Conservation (phyloP, 371 early-diverging fungal species). For the Fennellomyces sp. region DNA sequence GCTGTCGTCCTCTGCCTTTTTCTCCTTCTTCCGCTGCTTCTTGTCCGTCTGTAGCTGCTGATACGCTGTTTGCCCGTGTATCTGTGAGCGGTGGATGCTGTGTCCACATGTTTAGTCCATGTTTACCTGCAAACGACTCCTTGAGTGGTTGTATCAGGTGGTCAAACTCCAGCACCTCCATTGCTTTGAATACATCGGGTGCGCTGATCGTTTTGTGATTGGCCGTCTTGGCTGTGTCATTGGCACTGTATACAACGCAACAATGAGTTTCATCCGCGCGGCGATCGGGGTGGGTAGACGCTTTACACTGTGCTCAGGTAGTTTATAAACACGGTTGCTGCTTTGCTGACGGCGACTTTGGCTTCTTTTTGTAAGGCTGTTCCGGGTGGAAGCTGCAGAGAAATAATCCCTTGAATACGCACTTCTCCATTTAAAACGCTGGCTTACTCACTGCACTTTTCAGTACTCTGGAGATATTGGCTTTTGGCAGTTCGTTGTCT, state of each 20-base stretch:
- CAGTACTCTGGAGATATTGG: slow-evolving; percentile 61
- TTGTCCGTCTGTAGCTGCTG: slow-evolving; percentile 21
- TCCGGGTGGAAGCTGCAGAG: slow-evolving; percentile 59
- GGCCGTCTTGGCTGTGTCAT: slow-evolving; percentile 52
- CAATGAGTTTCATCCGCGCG: no score
- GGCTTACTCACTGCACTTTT: slow-evolving; percentile 59
- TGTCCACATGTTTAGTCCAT: slow-evolving; percentile 6
- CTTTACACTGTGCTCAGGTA: slow-evolving; percentile 62
- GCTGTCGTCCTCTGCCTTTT: slow-evolving; percentile 13
- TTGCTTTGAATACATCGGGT: slow-evolving; percentile 59
- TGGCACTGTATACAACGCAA: slow-evolving; percentile 24
- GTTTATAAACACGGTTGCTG: slow-evolving; percentile 66
- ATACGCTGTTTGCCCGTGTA: neutral
- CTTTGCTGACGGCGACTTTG: slow-evolving; percentile 61
- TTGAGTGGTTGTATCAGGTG: slow-evolving; percentile 29
- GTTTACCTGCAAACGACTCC: slow-evolving; percentile 11
- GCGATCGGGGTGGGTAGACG: neutral
- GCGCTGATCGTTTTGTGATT: slow-evolving; percentile 63
- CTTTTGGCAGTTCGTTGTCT: slow-evolving; percentile 62
- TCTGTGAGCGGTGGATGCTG: neutral
- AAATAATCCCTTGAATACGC: neutral
- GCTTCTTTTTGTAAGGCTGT: slow-evolving; percentile 66
- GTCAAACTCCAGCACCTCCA: slow-evolving; percentile 59
- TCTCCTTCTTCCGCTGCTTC: slow-evolving; percentile 21
- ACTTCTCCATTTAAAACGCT: neutral